Conservation (phyloP, 1,284 basidiomycete genomes). For the Ceratobasidium sp. region DNA sequence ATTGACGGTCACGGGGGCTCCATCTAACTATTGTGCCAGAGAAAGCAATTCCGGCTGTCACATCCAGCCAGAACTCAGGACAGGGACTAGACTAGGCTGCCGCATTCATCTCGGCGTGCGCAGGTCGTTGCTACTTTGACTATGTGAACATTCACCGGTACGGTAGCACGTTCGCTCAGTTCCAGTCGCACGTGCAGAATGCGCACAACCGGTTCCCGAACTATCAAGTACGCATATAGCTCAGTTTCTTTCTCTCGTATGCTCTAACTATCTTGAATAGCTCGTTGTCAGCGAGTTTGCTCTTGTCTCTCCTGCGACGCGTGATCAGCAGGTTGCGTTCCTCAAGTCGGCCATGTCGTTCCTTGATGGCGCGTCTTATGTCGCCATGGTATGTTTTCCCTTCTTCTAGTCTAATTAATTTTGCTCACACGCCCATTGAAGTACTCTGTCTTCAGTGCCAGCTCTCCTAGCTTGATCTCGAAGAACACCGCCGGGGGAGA, state of each 20-base stretch:
- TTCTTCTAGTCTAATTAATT: too few relatives aligned
- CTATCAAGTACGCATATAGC: constrained; percentile 9
- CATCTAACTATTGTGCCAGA: background rate
- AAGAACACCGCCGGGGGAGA: constrained; percentile 25
- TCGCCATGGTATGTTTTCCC: constrained; percentile 3
- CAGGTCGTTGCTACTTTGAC: constrained; percentile 26
- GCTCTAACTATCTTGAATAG: background rate
- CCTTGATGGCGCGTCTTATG: constrained; percentile 27
- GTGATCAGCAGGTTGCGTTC: constrained; percentile 21
- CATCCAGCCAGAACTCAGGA: constrained; percentile 26
- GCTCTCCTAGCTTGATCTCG: constrained; percentile 22
- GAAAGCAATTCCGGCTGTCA: constrained; percentile 40
- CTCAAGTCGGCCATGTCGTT: constrained; percentile 2
- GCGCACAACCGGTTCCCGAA: constrained; percentile 17
- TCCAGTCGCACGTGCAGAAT: constrained; percentile 17
- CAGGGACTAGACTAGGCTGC: constrained; percentile 21
- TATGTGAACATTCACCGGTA: constrained; percentile 41
- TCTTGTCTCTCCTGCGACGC: constrained; percentile 1
- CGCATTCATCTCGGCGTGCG: constrained; percentile 28
- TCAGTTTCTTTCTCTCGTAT: background rate
- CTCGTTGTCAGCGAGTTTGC: constrained; percentile 25
- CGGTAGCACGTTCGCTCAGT: constrained; percentile 13
- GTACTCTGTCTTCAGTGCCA: constrained; percentile 28
- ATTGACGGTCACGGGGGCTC: too few relatives aligned
- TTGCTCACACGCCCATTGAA: background rate